Percentiles rank a stretch among this genome's conserved stretches.
These are phyloP conservation scores for Colletotrichum truncatum DNA, from an alignment of 2,329 filamentous ascomycete species.

Conservation along the genomic window DNA sequence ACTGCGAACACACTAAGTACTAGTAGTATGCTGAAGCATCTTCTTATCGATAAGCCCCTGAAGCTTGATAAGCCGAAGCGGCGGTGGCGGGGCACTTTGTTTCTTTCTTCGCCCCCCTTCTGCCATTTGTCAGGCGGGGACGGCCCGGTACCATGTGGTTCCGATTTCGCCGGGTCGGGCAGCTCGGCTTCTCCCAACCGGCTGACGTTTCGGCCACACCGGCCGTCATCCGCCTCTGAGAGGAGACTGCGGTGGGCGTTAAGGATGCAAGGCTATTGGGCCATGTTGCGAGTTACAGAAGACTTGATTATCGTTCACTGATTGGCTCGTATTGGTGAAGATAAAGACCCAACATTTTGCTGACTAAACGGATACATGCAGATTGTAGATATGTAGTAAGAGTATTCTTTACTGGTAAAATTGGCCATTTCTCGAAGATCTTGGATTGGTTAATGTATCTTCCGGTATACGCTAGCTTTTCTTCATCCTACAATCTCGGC, in stretches of 20 bases:
- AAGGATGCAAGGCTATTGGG: neutral
- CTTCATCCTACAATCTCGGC: neutral
- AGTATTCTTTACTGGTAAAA: too few relatives aligned
- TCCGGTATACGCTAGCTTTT: neutral
- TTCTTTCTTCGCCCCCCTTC: neutral
- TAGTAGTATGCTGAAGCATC: too few relatives aligned
- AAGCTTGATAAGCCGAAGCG: neutral
- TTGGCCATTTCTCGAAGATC: too few relatives aligned
- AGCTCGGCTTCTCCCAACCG: slow-evolving; percentile 2
- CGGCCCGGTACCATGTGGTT: slow-evolving; percentile 14
- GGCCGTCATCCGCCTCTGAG: neutral
- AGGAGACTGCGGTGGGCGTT: too few relatives aligned
- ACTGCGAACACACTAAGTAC: too few relatives aligned
- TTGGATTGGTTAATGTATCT: neutral
- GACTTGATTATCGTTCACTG: neutral
- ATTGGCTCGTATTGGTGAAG: too few relatives aligned
- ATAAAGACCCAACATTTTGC: too few relatives aligned
- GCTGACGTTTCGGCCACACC: neutral
- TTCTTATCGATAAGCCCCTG: slow-evolving; percentile 13
- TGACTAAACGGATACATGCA: too few relatives aligned
- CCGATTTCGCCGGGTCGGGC: slow-evolving; percentile 14
- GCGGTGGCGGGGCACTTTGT: neutral
- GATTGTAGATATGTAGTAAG: too few relatives aligned
- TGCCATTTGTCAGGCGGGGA: slow-evolving; percentile 23
- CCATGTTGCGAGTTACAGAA: too few relatives aligned